Base-by-base conservation (phyloP, 352 stramenopile species). In the Pythium apleroticum region DNA sequence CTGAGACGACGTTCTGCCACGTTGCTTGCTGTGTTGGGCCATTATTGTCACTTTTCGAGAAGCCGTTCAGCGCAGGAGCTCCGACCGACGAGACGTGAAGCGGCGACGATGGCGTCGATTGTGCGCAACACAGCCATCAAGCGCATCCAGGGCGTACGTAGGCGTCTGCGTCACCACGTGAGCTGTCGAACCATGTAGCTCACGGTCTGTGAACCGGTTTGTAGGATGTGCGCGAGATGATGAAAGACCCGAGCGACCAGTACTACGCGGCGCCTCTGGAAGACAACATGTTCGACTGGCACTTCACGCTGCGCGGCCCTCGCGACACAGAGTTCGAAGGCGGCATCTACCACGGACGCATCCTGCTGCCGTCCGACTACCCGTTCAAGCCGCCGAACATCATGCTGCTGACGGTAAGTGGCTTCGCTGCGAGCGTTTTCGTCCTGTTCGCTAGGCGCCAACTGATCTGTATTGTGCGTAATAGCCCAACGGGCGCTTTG, bases 231-330 rank as follows among this genome's bases (percentile, higher is more conserved):
- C 86, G 86, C 45, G 86, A 94, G 72, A 92, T 94, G 83, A 92
- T 92, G 84, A 92, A 82, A 9, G 81, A 94, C 60, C 86, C 86
- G 41, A 94, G 86, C 67, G 86, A 94, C 68, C 83, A 94, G 63
- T 94, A 94, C 68, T 73, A 67, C 15, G 86, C 86, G 9, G 74
- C 80, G 28, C 86, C 86, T n/a, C 78, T 94, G 20, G 86, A 94
- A 81, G 85, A 81, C 56, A 93, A 97, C 68, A 93, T 96, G 75
- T 96, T 96, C 69, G 85, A 96, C 64, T 97, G 90, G 90, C 97
- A 99, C 69, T 99, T 99, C 74, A 99, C 97, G 14, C 95, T 99
- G 57, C 91, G 97, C n/a, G 97, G 97, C 15, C 95, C 97, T 4
- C 83, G 82, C 4, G 95, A 94, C 59, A 99, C 96, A 3, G 95